A percentile compares a stretch with the other conserved stretches of the same genome.
phyloP scores from a whole-genome alignment of 1,139 yeast species.

The Pichia sp. region DNA sequence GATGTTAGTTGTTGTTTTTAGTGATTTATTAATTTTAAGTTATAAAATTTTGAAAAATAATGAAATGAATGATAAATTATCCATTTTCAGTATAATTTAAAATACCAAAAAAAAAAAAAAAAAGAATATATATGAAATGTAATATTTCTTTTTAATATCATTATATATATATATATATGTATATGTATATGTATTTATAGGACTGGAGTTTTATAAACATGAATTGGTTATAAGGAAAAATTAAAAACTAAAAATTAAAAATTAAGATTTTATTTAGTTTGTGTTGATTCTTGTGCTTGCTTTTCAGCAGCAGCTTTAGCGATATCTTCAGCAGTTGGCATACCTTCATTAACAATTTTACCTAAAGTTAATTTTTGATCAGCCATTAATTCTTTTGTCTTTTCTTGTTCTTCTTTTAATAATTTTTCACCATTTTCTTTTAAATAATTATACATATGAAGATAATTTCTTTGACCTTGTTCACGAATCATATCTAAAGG shows the following conservation, averaged over 20 bases:
- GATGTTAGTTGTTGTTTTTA: conserved; percentile 18
- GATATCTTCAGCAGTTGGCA: conserved; percentile 81
- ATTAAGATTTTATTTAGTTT: no score
- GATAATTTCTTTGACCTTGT: conserved; percentile 87
- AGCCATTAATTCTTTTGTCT: conserved; percentile 74
- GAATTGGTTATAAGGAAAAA: no score
- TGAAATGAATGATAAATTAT: not conserved
- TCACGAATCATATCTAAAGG: conserved; percentile 88
- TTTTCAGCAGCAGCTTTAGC: conserved; percentile 48
- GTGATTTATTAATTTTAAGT: conserved; percentile 3
- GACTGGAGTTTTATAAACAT: no score
- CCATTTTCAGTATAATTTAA: not conserved
- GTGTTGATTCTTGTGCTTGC: conserved; percentile 14
- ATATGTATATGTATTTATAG: no score
- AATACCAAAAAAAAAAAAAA: no score
- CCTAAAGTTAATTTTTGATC: conserved; percentile 74
- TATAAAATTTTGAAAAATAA: conserved; percentile 1
- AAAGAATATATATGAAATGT: no score
- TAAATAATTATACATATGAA: conserved; percentile 73
- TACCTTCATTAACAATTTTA: conserved; percentile 77
- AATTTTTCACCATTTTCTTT: conserved; percentile 87
- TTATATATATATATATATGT: no score
- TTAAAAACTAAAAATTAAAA: no score
- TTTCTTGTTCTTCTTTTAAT: conserved; percentile 71
- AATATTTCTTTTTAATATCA: no score